Conservation (phyloP, 2,329 filamentous ascomycete genomes). For the Mollisiaceae sp. region DNA sequence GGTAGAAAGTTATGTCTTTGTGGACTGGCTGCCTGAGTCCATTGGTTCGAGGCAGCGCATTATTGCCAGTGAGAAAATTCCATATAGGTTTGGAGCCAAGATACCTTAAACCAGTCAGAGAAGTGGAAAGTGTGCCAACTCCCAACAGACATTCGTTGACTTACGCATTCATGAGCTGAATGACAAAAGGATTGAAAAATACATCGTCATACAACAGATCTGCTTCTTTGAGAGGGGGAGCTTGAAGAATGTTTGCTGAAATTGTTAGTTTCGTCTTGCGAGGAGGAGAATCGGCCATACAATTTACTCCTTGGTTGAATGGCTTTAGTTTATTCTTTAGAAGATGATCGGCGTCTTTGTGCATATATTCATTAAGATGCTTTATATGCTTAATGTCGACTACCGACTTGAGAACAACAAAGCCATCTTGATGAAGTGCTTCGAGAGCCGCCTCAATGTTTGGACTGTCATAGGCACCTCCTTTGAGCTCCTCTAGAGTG, state of each 20-base stretch:
- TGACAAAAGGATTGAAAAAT: conserved; percentile 49
- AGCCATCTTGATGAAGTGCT: conserved; percentile 45
- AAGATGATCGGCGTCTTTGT: conserved; percentile 43
- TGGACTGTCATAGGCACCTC: conserved; percentile 34
- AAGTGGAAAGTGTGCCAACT: not conserved
- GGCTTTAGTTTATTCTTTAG: conserved; percentile 38
- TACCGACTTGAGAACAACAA: conserved; percentile 46
- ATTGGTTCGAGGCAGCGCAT: conserved; percentile 45
- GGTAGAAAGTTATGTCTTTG: conserved; percentile 46
- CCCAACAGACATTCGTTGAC: conserved; percentile 20
- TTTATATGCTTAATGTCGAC: conserved; percentile 45
- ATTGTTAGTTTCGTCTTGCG: conserved; percentile 7
- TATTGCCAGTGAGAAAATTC: conserved; percentile 50
- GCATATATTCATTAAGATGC: conserved; percentile 44
- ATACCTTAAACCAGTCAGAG: conserved; percentile 42
- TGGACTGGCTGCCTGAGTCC: conserved; percentile 47
- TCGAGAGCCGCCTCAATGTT: conserved; percentile 45
- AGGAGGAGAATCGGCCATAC: conserved; percentile 26
- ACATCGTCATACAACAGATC: conserved; percentile 46
- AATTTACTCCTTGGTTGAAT: conserved; percentile 46
- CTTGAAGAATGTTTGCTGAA: conserved; percentile 48
- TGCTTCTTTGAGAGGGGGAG: conserved; percentile 43
- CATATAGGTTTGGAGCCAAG: conserved; percentile 48
- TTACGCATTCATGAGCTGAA: conserved; percentile 48
- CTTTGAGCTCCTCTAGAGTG: conserved; percentile 36